These are phyloP conservation scores for Syzygium syzygioides DNA, from an alignment of 441 rosid species.

Conservation along the genomic window DNA sequence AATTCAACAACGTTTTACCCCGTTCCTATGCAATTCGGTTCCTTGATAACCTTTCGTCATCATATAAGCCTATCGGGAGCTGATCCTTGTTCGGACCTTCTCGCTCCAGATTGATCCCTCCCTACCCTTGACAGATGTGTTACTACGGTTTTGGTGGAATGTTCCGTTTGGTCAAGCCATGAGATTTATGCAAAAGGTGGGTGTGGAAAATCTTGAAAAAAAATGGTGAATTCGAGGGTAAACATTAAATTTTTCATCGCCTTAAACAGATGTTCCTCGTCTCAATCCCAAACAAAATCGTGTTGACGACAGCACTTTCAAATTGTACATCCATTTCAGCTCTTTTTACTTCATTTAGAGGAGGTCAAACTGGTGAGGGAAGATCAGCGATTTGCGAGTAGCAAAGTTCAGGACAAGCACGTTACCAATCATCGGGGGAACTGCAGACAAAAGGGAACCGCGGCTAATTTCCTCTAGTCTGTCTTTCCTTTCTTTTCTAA, in stretches of 20 bases:
- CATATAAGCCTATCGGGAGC: not conserved
- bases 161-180: not conserved
- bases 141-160: not conserved
- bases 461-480: not conserved
- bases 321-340: not conserved
- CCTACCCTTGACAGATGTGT: not conserved
- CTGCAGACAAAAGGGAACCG: not conserved
- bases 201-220: not conserved
- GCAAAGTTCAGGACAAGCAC: not conserved
- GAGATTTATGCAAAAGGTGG: not conserved
- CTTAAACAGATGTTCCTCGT: not conserved
- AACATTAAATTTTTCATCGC: not conserved
- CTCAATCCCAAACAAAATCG: not conserved
- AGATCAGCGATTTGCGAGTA: not conserved
- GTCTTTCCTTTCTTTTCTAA: not conserved
- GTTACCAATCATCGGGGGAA: not conserved
- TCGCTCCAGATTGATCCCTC: not conserved
- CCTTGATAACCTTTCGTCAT: too few species aligned
- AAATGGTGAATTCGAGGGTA: not conserved
- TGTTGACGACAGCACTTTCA: not conserved
- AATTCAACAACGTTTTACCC: not conserved
- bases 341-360: not conserved
- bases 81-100: not conserved
- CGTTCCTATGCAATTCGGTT: not conserved
- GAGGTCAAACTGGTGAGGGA: fast-evolving